Conservation (phyloP, 192 early-diverging fungal species). For the Mortierella alpina region DNA sequence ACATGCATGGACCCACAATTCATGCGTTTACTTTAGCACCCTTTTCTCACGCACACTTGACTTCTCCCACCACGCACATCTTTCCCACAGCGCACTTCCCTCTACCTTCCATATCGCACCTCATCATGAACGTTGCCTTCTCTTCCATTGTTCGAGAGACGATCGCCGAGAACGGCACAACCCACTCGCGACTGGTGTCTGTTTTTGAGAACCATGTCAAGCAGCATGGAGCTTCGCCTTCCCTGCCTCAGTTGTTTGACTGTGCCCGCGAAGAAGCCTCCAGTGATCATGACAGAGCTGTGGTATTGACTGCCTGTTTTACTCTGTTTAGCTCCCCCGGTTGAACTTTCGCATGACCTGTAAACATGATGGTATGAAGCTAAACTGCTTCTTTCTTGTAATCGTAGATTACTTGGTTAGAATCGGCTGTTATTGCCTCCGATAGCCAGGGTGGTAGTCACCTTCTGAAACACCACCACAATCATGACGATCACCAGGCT, state of each 20-base stretch:
- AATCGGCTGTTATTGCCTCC: too few species aligned
- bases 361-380: not conserved
- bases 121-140: slow-evolving; percentile 18
- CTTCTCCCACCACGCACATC: not conserved
- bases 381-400: too few species aligned
- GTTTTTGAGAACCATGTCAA: slow-evolving; percentile 24
- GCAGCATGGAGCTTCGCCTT: slow-evolving; percentile 18
- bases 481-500: too few species aligned
- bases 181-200: slow-evolving; percentile 14
- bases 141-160: slow-evolving; percentile 7
- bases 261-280: slow-evolving; percentile 30
- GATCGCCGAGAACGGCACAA: not conserved
- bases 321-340: not conserved
- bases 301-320: slow-evolving; percentile 22
- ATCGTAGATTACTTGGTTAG: too few species aligned
- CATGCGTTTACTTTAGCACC: too few species aligned
- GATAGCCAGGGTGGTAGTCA: not conserved
- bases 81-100: not conserved
- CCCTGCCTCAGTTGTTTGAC: slow-evolving; percentile 42
- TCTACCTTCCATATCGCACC: not conserved
- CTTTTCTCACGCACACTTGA: not conserved
- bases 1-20: too few species aligned
- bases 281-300: slow-evolving; percentile 40
- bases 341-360: not conserved
- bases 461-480: not conserved